Conservation (phyloP, 2,329 filamentous ascomycete species). For the Hypoxylon sp. region DNA sequence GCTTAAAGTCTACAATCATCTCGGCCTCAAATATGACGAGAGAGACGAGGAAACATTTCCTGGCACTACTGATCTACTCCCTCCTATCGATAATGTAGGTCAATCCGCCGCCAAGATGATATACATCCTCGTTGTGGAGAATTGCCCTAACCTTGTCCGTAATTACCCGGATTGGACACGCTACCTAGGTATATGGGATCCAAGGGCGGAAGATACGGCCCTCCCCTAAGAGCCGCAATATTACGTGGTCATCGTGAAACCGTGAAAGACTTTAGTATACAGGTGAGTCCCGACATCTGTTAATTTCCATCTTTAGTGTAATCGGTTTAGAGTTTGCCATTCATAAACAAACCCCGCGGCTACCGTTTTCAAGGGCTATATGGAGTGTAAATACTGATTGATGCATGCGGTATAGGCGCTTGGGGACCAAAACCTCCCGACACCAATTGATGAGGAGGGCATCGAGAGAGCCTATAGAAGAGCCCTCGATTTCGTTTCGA, state of each 20-base stretch:
- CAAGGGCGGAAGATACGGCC: background rate
- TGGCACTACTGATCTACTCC: no score
- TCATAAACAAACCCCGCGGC: no score
- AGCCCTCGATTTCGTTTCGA: no score
- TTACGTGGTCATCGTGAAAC: background rate
- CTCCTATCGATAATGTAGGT: no score
- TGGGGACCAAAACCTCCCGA: background rate
- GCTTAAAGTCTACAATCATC: background rate
- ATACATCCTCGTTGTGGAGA: background rate
- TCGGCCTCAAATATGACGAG: no score
- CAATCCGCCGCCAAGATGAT: background rate
- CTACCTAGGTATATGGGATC: background rate
- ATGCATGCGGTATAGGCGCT: background rate
- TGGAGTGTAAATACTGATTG: background rate
- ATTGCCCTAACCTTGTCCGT: background rate
- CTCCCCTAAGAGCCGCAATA: background rate
- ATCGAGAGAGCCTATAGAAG: background rate
- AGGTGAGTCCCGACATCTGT: background rate
- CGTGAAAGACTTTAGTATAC: background rate
- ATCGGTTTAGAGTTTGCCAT: no score
- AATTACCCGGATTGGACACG: background rate
- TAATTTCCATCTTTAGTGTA: background rate
- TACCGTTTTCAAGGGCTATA: background rate
- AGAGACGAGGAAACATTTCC: no score
- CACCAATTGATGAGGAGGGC: background rate